A percentile compares a stretch with the other conserved stretches of the same genome.
Conservation (phyloP, 1,284 basidiomycete genomes). For the Ceratobasidium sp. region DNA sequence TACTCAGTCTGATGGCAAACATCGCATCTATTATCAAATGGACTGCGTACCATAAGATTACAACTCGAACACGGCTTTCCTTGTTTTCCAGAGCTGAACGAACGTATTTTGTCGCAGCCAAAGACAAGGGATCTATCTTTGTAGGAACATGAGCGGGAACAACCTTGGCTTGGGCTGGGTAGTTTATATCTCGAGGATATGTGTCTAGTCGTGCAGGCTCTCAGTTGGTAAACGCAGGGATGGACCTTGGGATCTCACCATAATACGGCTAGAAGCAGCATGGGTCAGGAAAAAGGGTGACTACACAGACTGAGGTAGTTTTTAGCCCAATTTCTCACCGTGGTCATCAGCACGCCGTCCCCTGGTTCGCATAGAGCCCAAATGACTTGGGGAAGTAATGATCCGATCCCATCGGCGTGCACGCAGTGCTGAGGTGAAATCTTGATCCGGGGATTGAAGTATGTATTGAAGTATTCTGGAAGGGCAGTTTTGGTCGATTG, state of each 20-base stretch:
- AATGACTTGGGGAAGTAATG: slow-evolving; percentile 10
- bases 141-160: slow-evolving; percentile 8
- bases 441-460: slow-evolving; percentile 10
- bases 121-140: slow-evolving; percentile 7
- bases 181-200: slow-evolving; percentile 2
- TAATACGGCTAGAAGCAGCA: slow-evolving; percentile 21
- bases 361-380: slow-evolving; percentile 25
- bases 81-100: slow-evolving; percentile 2
- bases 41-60: slow-evolving; percentile 12
- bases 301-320: not conserved
- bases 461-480: slow-evolving; percentile 17
- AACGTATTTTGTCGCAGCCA: not conserved
- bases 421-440: slow-evolving; percentile 18
- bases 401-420: slow-evolving; percentile 14
- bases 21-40: not conserved
- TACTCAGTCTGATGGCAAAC: not conserved
- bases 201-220: not conserved
- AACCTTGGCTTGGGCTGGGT: slow-evolving; percentile 28
- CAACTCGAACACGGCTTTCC: slow-evolving; percentile 8
- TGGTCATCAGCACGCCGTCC: slow-evolving; percentile 32
- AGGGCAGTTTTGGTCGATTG: not conserved
- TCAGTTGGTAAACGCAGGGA: not conserved
- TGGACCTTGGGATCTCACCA: not conserved
- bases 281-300: not conserved
- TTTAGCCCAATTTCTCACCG: not conserved